A percentile compares a stretch with the other conserved stretches of the same genome.
phyloP scores from a whole-genome alignment of 441 rosid species.

The Theobroma grandiflorum region DNA sequence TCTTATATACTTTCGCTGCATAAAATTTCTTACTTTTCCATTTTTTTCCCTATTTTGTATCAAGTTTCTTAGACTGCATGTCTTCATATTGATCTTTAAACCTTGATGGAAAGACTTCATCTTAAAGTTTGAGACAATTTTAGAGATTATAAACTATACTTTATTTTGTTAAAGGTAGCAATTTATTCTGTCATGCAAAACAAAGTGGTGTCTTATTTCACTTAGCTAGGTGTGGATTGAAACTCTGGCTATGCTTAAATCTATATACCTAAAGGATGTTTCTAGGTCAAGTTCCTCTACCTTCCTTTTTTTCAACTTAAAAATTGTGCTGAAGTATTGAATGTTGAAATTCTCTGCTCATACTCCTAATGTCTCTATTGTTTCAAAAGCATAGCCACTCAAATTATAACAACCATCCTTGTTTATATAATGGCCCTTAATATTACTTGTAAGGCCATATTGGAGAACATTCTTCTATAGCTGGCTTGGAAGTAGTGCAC shows the following conservation, averaged over 20 bases:
- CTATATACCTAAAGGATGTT: not conserved
- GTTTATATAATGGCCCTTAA: not conserved
- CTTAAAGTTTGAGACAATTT: not conserved
- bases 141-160: not conserved
- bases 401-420: not conserved
- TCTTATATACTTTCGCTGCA: not conserved
- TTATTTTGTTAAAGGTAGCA: not conserved
- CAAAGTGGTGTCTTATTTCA: too few species aligned
- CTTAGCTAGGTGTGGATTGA: not conserved
- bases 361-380: not conserved
- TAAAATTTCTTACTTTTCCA: not conserved
- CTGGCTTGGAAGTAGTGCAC: not conserved
- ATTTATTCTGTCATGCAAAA: not conserved
- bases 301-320: not conserved
- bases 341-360: conserved; percentile 3
- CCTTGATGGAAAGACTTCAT: conserved; percentile 4
- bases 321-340: conserved; percentile 14
- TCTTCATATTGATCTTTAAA: not conserved
- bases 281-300: conserved; percentile 4
- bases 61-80: not conserved
- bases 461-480: not conserved
- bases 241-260: not conserved
- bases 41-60: not conserved
- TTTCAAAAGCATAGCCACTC: conserved; percentile 11
- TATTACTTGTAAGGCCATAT: not conserved